phyloP scores from a whole-genome alignment of 2,329 filamentous ascomycete species.

The Pyrenophora seminiperda region DNA sequence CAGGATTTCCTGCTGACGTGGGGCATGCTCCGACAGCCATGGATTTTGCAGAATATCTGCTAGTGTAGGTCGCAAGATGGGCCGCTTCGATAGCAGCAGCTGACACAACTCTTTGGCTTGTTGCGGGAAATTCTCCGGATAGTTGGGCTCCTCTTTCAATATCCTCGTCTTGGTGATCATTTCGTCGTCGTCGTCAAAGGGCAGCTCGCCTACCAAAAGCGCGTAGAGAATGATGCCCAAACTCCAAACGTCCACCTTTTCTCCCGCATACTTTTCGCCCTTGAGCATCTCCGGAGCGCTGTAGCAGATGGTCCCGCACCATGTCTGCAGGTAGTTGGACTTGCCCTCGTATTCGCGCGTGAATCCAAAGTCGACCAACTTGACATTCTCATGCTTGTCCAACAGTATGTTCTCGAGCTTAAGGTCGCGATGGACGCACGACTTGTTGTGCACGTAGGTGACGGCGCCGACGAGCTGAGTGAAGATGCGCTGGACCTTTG shows the following conservation, averaged over 20 bases:
- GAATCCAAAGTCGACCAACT: conserved; percentile 97
- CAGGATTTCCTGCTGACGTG: conserved; percentile 86
- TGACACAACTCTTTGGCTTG: conserved; percentile 80
- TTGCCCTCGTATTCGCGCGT: conserved; percentile 97
- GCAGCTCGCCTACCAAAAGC: conserved; percentile 80
- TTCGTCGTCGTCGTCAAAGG: conserved; percentile 96
- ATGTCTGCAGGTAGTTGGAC: conserved; percentile 92
- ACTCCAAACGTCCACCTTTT: conserved; percentile 98
- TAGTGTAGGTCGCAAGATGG: conserved; percentile 78
- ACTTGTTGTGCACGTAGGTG: conserved; percentile 90
- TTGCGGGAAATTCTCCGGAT: conserved; percentile 76
- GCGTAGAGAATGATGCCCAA: conserved; percentile 84
- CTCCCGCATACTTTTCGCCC: conserved; percentile 95
- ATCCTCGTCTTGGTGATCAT: conserved; percentile 84
- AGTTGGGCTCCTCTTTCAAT: conserved; percentile 81
- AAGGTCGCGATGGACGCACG: conserved; percentile 93
- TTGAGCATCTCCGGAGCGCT: conserved; percentile 98
- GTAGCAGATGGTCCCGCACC: conserved; percentile 97
- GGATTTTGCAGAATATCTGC: conserved; percentile 86
- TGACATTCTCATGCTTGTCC: conserved; percentile 96
- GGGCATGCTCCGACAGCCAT: conserved; percentile 85
- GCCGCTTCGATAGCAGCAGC: conserved; percentile 85
- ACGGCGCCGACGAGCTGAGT: conserved; percentile 94
- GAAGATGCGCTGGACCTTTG: conserved; percentile 94
- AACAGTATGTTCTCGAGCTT: conserved; percentile 96